Base-by-base conservation (phyloP, 345 rosid species). In the Psidium friedrichsthalianum region DNA sequence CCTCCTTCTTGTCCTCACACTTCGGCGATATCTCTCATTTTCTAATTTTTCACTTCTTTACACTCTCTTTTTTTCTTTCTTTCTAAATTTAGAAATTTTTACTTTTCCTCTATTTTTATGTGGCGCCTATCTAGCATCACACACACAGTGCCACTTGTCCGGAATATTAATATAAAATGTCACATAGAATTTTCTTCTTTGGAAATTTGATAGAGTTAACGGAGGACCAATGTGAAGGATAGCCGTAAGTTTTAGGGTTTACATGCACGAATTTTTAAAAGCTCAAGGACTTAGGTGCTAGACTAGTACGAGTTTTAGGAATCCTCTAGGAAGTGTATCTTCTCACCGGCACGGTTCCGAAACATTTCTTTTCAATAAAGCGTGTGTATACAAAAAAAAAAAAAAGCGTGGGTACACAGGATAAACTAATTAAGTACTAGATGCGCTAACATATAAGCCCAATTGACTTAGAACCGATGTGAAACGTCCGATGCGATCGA, bases 321-420 rank as follows among this genome's bases (percentile, higher is more conserved):
- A n/a, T 56, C 59, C 25, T 56, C 13, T 3, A 11, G 2, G 21
- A n/a, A 57, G 11, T 2, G 64, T 11, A 27, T 27, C n/a, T 27
- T 58, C 64, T 25, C 25, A 25, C 2, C 5, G 12, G 25, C 64
- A 5, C 16, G 1, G 1, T 0, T 0, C 3, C 25, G n/a, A 58
- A n/a, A n/a, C 16, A 58, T 58, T 58, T 58, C 18, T n/a, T 58
- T 58, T 58, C 64, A 25, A 16, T 5, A n/a, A n/a, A n/a, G 0
- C 25, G 3, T 57, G 29, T 13, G 16, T 51, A 51, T 5, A 44
- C 5, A 44, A 44, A 44, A 44, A 44, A 44, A 44, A 44, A 44
- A 51, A 51, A 51, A 51, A 51, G 51, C 11, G 52, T 11, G 36
- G 36, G 36, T 2, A 36, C 2, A 3, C 36, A 36, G 36, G 36